Percentiles rank a stretch among this genome's conserved stretches.
phyloP scores from a whole-genome alignment of 2,329 filamentous ascomycete genomes.

The Periglandula ipomoeae region DNA sequence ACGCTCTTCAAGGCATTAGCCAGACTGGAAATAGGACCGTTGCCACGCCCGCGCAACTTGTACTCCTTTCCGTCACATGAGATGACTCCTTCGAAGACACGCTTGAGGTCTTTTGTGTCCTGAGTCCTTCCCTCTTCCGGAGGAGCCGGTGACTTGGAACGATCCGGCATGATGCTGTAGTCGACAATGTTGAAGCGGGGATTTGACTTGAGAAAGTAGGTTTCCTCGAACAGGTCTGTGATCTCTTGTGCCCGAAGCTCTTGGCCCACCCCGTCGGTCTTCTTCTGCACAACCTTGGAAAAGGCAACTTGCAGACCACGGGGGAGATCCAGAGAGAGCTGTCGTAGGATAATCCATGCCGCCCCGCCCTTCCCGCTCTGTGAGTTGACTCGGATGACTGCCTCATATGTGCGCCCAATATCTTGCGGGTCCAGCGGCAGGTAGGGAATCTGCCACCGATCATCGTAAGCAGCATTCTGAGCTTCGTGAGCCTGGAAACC shows the following conservation, averaged over 20 bases:
- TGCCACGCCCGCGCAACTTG: constrained; percentile 69
- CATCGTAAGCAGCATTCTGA: constrained; percentile 48
- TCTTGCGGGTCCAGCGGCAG: constrained; percentile 87
- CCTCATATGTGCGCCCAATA: constrained; percentile 95
- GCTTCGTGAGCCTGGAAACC: constrained; percentile 65
- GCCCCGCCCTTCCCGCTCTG: constrained; percentile 92
- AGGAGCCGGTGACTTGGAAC: constrained; percentile 65
- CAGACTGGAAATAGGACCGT: constrained; percentile 83
- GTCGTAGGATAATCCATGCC: constrained; percentile 86
- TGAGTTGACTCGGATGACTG: constrained; percentile 94
- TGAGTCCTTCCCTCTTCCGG: constrained; percentile 59
- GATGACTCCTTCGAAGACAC: constrained; percentile 78
- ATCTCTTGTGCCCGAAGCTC: constrained; percentile 83
- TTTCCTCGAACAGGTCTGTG: constrained; percentile 74
- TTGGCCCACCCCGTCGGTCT: constrained; percentile 70
- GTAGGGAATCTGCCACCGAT: constrained; percentile 79
- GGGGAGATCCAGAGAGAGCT: constrained; percentile 84
- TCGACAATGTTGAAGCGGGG: constrained; percentile 81
- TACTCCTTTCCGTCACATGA: constrained; percentile 74
- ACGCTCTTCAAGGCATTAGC: constrained; percentile 71
- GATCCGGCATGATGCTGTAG: constrained; percentile 83
- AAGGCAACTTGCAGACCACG: constrained; percentile 89
- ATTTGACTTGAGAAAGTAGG: constrained; percentile 77
- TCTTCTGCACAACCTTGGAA: constrained; percentile 73
- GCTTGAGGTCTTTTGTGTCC: constrained; percentile 68